Evolutionary conservation across 371 early-diverging fungal species (phyloP).

Genomic region (Actinomortierella wolfii): DNA sequence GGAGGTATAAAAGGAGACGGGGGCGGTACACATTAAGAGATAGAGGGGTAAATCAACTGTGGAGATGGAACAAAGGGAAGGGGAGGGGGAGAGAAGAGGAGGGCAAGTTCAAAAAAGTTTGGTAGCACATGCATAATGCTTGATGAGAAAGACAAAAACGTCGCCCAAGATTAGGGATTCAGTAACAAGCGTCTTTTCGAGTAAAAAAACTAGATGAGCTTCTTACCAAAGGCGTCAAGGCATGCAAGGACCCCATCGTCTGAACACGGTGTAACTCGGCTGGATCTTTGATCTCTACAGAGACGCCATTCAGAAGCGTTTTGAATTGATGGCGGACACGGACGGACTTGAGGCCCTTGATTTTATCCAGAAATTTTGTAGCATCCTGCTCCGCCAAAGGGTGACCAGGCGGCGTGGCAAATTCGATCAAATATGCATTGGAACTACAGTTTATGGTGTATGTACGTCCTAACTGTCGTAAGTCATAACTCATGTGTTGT

Average conservation of each 20-base stretch:
- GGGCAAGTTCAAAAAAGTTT: too few species aligned
- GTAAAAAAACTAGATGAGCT: not conserved
- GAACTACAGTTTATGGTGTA: constrained; percentile 6
- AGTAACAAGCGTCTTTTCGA: constrained; percentile 1
- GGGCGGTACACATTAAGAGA: too few species aligned
- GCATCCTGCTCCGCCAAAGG: constrained; percentile 1
- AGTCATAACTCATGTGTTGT: too few species aligned
- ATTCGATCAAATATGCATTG: constrained; percentile 30
- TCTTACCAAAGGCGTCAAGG: constrained; percentile 29
- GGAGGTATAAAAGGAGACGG: too few species aligned
- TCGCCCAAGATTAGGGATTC: not conserved
- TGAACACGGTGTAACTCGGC: constrained; percentile 15
- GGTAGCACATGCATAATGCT: too few species aligned
- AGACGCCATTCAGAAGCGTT: constrained; percentile 18
- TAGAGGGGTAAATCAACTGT: too few species aligned
- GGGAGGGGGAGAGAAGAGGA: too few species aligned
- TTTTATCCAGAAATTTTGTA: constrained; percentile 3
- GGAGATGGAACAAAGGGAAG: too few species aligned
- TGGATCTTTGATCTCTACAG: constrained; percentile 11
- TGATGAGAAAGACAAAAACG: not conserved
- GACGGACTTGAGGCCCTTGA: constrained; percentile 11
- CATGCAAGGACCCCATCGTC: not conserved
- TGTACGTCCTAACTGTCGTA: not conserved
- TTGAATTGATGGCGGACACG: constrained; percentile 21
- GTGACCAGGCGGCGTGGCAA: constrained; percentile 14